Base-by-base conservation (phyloP, 176 grass and related monocot species). In the Eremochloa ophiuroides region DNA sequence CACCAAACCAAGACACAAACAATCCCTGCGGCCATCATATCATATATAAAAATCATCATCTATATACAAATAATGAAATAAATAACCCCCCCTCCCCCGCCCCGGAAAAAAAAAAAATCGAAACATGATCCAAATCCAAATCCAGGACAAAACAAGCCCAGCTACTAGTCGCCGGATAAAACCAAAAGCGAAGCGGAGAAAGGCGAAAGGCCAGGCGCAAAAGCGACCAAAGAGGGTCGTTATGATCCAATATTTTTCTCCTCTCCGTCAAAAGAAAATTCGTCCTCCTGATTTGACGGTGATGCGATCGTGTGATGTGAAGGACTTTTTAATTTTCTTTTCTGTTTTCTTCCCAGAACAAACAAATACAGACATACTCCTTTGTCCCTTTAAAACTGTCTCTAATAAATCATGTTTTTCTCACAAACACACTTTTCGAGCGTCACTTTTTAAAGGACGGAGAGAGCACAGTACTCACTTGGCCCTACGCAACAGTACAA, bases 231-330 rank as follows among this genome's bases (percentile, higher is more conserved):
- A 59, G 37, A 12, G 69, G 76, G 14, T 22, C 12, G 74, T 88
- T 88, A 84, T 5, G 30, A 10, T n/a, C 13, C 8, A 0, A 0
- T 4, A 1, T n/a, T 13, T 37, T 50, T 38, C 29, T 31, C 26
- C 23, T 0, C 2, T 22, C 18, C 0, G 15, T 53, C 20, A 10
- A n/a, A 66, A 59, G 35, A 70, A 13, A 50, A 74, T 15, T 25
- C 20, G 62, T 1, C 30, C 38, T 27, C 11, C 3, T 20, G 76
- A 89, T 89, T 56, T 55, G 69, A 85, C 71, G 70, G 76, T 39
- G 86, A 88, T 84, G 47, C 51, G 86, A 88, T 75, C 74, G 42
- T 35, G 58, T 74, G 76, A 84, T 22, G 62, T 3, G 81, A 76
- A 2, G 3, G 16, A 0, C 2, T 20, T 0, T 43, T 31, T 41